Evolutionary conservation across 106 monocot species (phyloP), one percentile per base, ranked within the genome.

Genomic region (Dendrobium catenatum): DNA sequence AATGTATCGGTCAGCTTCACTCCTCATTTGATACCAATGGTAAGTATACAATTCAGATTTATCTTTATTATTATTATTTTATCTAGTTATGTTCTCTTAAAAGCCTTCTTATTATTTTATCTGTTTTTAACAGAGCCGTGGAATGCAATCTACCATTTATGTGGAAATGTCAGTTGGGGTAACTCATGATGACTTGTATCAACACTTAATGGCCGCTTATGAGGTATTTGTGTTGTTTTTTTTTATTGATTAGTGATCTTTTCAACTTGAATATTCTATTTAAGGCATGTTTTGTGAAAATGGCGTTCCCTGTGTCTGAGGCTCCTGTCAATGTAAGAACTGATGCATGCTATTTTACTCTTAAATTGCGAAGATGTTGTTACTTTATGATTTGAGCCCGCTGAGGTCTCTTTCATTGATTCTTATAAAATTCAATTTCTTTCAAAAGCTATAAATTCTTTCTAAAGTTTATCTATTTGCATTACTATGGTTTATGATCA

Each of bases 131-230:
- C 79, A 99, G 95, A 95, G 86, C 76, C 99, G 99, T 80, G 99
- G 99, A 42, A 99, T 99, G 99, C 95, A 99, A 78, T 93, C 99
- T 79, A 95, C 93, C 42, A 93, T 99, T 15, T 99, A 95, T 54
- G 89, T 95, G 3, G 90, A 99, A 88, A 86, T 95, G 93, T 67
- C 86, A 73, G 78, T 90, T 72, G 95, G 93, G n/a, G 95, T 95
- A 9, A 91, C 90, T 76, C 42, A 85, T 79, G 89, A 93, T 3
- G 90, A 99, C 81, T 85, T 95, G 54, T 81, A 93, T 76, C 74
- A 82, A 68, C 88, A 91, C 56, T 81, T 99, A 18, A 77, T 55
- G 67, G 55, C 47, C 80, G 54, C 87, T 80, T 99, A 99, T 43
- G 70, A 93, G 93, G 99, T 93, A 82, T 73, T 29, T 74, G 22